Evolutionary conservation across 2,329 filamentous ascomycete species (phyloP).

Genomic region (Graphilbum fragrans): DNA sequence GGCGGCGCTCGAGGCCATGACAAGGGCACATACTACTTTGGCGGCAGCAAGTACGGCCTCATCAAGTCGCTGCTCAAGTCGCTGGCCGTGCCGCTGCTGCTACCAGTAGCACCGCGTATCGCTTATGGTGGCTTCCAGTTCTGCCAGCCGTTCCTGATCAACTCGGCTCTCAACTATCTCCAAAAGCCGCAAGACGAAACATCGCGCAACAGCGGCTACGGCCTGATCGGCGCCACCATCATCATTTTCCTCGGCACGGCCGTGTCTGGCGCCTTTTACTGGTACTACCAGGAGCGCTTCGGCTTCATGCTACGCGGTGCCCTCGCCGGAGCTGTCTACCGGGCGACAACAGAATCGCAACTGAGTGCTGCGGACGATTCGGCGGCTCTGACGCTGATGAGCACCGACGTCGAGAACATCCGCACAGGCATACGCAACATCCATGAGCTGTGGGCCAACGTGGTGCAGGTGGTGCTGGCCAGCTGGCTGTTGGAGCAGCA

Average conservation of each 20-base stretch:
- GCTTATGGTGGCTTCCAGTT: constrained; percentile 17
- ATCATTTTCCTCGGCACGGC: constrained; percentile 28
- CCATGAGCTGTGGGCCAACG: constrained; percentile 16
- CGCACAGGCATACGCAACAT: constrained; percentile 11
- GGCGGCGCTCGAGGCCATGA: neutral
- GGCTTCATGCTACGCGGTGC: constrained; percentile 17
- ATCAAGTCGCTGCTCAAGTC: constrained; percentile 9
- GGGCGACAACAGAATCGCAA: constrained; percentile 15
- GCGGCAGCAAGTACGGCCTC: constrained; percentile 6
- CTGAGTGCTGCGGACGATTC: constrained; percentile 8
- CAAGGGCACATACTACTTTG: constrained; percentile 1
- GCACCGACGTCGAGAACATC: constrained; percentile 19
- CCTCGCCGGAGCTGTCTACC: constrained; percentile 20
- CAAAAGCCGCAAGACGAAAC: constrained; percentile 7
- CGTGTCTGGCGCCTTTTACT: constrained; percentile 24
- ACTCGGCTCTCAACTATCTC: constrained; percentile 18
- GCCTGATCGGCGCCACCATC: constrained; percentile 26
- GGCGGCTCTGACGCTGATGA: constrained; percentile 20
- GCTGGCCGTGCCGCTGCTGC: constrained; percentile 11
- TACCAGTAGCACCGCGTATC: constrained; percentile 16
- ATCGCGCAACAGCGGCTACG: constrained; percentile 21
- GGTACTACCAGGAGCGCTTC: constrained; percentile 23
- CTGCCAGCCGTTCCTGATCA: constrained; percentile 21
- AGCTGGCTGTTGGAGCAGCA: constrained; percentile 11
- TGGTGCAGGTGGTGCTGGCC: constrained; percentile 10